Conservation (phyloP, 129 eudicot genomes). For the Saposhnikovia divaricata region DNA sequence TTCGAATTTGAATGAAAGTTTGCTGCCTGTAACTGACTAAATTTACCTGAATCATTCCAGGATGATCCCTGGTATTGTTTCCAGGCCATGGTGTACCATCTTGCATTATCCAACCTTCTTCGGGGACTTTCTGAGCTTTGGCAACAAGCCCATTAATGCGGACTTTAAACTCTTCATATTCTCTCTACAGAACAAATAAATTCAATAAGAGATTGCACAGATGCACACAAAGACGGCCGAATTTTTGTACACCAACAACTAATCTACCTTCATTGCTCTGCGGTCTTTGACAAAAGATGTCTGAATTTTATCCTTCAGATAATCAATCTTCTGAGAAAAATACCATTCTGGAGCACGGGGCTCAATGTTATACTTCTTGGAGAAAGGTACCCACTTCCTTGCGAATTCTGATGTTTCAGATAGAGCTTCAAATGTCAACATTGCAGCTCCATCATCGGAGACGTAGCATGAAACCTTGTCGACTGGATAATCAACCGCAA, state of each 20-base stretch:
- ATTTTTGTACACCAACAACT: background rate
- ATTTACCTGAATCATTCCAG: constrained; percentile 43
- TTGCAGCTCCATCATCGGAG: constrained; percentile 44
- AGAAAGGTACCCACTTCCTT: constrained; percentile 43
- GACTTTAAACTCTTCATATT: constrained; percentile 42
- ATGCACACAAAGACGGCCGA: background rate
- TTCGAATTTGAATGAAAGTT: background rate
- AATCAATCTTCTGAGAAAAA: constrained; percentile 35
- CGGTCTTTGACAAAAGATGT: constrained; percentile 44
- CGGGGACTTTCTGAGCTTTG: constrained; percentile 40
- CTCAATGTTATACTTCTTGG: constrained; percentile 36
- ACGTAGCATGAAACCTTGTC: constrained; percentile 31
- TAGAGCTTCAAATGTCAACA: constrained; percentile 45
- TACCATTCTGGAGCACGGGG: constrained; percentile 51
- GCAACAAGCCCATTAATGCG: constrained; percentile 32
- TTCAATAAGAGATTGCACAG: background rate
- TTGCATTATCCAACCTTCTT: constrained; percentile 47
- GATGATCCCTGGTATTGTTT: constrained; percentile 42
- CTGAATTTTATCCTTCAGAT: constrained; percentile 28
- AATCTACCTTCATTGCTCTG: constrained; percentile 37
- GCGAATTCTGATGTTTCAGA: constrained; percentile 47
- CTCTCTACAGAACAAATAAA: constrained; percentile 26
- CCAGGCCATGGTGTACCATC: constrained; percentile 55
- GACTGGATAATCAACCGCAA: constrained; percentile 50
- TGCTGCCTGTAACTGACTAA: background rate